These are phyloP conservation scores for Scheffersomyces insectosa DNA, from an alignment of 1,139 yeast species.

Conservation along the genomic window DNA sequence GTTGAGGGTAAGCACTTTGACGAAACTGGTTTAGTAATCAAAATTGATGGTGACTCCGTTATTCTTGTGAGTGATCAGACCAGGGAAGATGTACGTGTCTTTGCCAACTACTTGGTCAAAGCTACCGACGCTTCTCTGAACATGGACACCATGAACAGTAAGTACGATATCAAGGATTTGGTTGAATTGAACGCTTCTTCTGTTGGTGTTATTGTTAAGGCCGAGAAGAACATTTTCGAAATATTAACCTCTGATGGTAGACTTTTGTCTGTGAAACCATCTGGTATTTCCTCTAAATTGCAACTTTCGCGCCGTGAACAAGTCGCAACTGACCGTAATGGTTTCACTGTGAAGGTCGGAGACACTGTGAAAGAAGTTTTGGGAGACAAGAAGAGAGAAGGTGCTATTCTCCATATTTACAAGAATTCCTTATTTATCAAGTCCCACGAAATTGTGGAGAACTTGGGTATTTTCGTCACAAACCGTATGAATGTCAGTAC, in stretches of 20 bases:
- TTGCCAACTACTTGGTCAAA: conserved; percentile 82
- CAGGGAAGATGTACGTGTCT: conserved; percentile 83
- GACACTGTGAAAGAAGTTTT: conserved; percentile 83
- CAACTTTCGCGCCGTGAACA: conserved; percentile 64
- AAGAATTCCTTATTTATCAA: conserved; percentile 77
- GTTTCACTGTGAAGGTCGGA: conserved; percentile 82
- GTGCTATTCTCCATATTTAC: conserved; percentile 83
- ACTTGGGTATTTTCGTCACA: conserved; percentile 88
- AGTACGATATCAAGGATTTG: conserved; percentile 84
- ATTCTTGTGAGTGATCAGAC: conserved; percentile 89
- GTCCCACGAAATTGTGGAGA: conserved; percentile 76
- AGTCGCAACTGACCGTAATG: conserved; percentile 84
- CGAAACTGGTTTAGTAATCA: conserved; percentile 92
- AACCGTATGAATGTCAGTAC: conserved; percentile 78
- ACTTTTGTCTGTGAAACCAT: conserved; percentile 67
- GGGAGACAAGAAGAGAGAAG: conserved; percentile 75
- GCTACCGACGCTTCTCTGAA: conserved; percentile 68
- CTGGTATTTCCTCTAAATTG: conserved; percentile 77
- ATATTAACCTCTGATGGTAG: conserved; percentile 87
- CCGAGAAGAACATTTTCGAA: conserved; percentile 82
- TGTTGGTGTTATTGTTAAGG: conserved; percentile 87
- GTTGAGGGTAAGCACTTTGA: conserved; percentile 89
- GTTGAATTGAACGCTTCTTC: conserved; percentile 85
- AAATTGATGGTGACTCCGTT: conserved; percentile 79
- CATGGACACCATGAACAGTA: conserved; percentile 49